A percentile compares a stretch with the other conserved stretches of the same genome.
phyloP scores from a whole-genome alignment of 176 grass and related monocot genomes.

The Phragmites australis region DNA sequence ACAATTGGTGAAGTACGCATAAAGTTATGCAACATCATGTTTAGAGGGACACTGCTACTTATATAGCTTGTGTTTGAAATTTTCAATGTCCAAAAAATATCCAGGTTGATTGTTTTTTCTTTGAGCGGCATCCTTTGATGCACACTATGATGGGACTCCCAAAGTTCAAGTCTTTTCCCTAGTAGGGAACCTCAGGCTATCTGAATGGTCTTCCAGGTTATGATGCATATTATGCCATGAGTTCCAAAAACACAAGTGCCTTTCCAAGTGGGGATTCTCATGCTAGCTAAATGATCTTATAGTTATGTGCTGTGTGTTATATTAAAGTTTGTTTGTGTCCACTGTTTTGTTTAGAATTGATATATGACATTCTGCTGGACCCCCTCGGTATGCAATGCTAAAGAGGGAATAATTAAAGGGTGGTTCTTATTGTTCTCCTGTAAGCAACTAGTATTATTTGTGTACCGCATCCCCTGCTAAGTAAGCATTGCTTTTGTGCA shows the following conservation, averaged over 20 bases:
- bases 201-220: conserved; percentile 1
- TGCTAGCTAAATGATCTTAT: not conserved
- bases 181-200: not conserved
- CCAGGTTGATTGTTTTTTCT: not conserved
- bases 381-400: conserved; percentile 2
- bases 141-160: not conserved
- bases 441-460: conserved; percentile 6
- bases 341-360: conserved; percentile 3
- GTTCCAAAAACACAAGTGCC: not conserved
- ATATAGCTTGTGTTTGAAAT: conserved; percentile 3
- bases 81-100: not conserved
- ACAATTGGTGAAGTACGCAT: not conserved
- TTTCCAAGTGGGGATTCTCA: not conserved
- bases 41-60: not conserved
- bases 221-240: not conserved
- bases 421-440: conserved; percentile 24
- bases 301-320: conserved; percentile 7
- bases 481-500: not conserved
- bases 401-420: conserved; percentile 41
- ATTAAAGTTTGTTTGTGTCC: not conserved
- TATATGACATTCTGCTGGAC: conserved; percentile 23
- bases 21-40: conserved; percentile 12
- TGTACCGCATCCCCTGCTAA: not conserved
- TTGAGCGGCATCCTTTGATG: conserved; percentile 18
- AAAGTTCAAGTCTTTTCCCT: not conserved